Evolutionary conservation across 169 alveolate species (phyloP).

Genomic region (Sarcocystis neurona): DNA sequence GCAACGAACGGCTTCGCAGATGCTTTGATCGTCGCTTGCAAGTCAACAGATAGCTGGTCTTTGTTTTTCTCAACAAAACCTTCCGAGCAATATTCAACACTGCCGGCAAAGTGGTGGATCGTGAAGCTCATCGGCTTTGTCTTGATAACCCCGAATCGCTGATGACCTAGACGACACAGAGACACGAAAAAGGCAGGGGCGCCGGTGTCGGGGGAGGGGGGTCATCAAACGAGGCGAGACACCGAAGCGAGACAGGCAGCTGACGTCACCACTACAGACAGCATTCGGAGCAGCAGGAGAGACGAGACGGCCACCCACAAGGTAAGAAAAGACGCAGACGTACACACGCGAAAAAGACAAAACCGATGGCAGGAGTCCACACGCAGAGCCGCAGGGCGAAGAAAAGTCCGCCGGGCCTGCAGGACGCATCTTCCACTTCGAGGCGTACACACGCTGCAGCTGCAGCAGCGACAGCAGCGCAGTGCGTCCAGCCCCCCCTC

Average conservation of each 20-base stretch:
- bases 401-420: no score
- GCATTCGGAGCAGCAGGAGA: no score
- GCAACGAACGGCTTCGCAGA: conserved; percentile 5
- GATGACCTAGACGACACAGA: conserved; percentile 31
- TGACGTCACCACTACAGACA: background rate
- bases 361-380: no score
- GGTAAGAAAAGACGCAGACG: background rate
- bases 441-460: no score
- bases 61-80: conserved; percentile 95
- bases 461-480: no score
- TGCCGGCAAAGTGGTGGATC: conserved; percentile 96
- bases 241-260: background rate
- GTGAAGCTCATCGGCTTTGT: conserved; percentile 82
- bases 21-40: conserved; percentile 54
- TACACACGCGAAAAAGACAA: no score
- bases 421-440: no score
- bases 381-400: no score
- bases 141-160: conserved; percentile 79
- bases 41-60: conserved; percentile 87
- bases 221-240: background rate
- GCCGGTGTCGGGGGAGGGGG: background rate
- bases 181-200: background rate
- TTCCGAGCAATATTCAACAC: conserved; percentile 90
- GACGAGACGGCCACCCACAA: background rate
- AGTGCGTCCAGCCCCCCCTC: no score